Conservation (phyloP, 148 eudicot species). For the Spergularia marina region DNA sequence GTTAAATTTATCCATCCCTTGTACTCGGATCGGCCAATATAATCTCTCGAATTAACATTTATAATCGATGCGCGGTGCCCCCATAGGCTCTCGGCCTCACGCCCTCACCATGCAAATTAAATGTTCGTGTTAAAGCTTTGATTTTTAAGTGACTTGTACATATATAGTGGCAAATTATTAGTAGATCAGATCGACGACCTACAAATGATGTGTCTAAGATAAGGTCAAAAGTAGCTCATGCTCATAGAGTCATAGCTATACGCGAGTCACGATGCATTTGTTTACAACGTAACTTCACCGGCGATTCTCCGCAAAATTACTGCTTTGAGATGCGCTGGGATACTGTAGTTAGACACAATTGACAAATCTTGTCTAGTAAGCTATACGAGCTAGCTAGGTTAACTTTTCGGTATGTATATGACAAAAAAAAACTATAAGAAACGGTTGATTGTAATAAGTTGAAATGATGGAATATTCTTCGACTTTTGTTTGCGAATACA, state of each 20-base stretch:
- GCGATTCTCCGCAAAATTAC: conserved; percentile 12
- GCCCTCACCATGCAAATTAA: too few species aligned
- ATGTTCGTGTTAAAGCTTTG: too few species aligned
- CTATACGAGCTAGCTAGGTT: neutral
- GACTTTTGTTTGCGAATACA: neutral
- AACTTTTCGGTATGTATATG: neutral
- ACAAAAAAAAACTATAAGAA: neutral
- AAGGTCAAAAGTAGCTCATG: conserved; percentile 10
- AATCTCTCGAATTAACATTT: too few species aligned
- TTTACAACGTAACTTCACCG: neutral
- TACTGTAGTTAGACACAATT: neutral
- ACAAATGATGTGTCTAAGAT: neutral
- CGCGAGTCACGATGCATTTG: neutral
- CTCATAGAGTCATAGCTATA: neutral
- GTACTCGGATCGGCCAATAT: too few species aligned
- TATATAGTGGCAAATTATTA: too few species aligned
- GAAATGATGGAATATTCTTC: neutral
- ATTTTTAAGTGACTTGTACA: too few species aligned
- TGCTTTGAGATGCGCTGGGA: neutral
- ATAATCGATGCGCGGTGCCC: too few species aligned
- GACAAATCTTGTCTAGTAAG: neutral
- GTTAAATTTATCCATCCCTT: too few species aligned
- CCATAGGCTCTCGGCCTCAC: too few species aligned
- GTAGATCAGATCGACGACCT: neutral
- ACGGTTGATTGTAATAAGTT: too few species aligned